Conservation (phyloP, 352 stramenopile genomes). For the Globisporangium sylvaticum region DNA sequence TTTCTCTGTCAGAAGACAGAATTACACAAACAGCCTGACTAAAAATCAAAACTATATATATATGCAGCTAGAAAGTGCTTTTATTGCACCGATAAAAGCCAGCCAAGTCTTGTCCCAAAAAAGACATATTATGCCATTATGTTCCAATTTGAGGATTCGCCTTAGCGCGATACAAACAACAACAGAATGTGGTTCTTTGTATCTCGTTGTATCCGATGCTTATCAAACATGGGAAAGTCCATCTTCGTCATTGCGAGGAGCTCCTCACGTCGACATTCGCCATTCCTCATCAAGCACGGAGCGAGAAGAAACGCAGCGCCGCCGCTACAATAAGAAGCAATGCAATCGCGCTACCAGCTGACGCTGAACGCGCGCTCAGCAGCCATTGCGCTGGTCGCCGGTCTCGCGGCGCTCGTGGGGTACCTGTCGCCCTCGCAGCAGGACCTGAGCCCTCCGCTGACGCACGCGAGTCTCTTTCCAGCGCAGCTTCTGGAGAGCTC, state of each 20-base stretch:
- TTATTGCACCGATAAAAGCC: too few relatives aligned
- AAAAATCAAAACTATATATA: too few relatives aligned
- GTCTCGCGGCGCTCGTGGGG: constrained; percentile 20
- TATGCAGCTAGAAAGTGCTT: too few relatives aligned
- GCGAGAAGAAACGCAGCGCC: not conserved
- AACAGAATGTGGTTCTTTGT: too few relatives aligned
- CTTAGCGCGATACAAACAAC: too few relatives aligned
- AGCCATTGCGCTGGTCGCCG: not conserved
- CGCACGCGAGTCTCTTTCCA: constrained; percentile 27
- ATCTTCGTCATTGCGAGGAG: not conserved
- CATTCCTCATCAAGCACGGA: not conserved
- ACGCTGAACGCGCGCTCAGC: constrained; percentile 7
- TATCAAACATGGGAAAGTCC: not conserved
- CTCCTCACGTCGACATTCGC: not conserved
- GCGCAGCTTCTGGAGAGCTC: constrained; percentile 8
- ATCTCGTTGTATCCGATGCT: not conserved
- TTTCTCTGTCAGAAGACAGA: too few relatives aligned
- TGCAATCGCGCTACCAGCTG: constrained; percentile 8
- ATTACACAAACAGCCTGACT: too few relatives aligned
- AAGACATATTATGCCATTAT: too few relatives aligned
- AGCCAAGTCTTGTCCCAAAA: too few relatives aligned
- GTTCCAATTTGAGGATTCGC: too few relatives aligned
- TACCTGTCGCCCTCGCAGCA: constrained; percentile 24
- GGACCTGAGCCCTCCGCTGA: constrained; percentile 19
- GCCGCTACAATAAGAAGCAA: not conserved